Base-by-base conservation (phyloP, 108 stramenopile species). In the Fistulifera pelliculosa region DNA sequence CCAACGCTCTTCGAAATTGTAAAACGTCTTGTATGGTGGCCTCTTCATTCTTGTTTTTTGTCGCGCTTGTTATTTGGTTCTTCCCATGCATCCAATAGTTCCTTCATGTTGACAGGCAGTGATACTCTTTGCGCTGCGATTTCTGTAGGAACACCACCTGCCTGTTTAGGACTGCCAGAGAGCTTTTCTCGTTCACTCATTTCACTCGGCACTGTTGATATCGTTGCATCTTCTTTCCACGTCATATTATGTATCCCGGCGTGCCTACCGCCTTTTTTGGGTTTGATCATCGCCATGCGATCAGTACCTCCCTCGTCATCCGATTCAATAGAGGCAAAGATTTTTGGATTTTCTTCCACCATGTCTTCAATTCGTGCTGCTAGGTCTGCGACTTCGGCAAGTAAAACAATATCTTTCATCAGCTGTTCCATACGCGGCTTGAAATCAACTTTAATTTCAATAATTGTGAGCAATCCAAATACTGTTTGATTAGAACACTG, bases 41-140 rank as follows among this genome's bases (percentile, higher is more conserved):
- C 31, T 35, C 31, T 35, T 35, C 31, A 35, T 39, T 18, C 31
- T 38, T 38, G 17, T 16, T 39, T n/a, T 26, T 40, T 54, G 3
- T 16, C 38, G 24, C 18, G 54, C 31, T 17, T 21, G 31, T 18
- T 28, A 0, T 69, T 63, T 16, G 88, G 88, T 41, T 85, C 84
- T 50, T 83, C 62, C 88, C 88, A 90, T 19, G 73, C 49, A 54
- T 83, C 79, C 0, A 90, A 65, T 1, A 76, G 39, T 15, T 61
- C 53, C 40, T 76, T 76, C 21, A 85, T 60, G 10, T 27, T 27
- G 27, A 68, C 10, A 21, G 11, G 11, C 17, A 10, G 15, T 17
- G 23, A 15, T 26, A 25, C 7, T n/a, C n/a, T 25, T 25, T 40
- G 6, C 38, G 7, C 10, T 8, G 49, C 21, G 43, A 1, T 1